phyloP scores from a whole-genome alignment of 306 rosid genomes.

The Erythrophleum fordii region DNA sequence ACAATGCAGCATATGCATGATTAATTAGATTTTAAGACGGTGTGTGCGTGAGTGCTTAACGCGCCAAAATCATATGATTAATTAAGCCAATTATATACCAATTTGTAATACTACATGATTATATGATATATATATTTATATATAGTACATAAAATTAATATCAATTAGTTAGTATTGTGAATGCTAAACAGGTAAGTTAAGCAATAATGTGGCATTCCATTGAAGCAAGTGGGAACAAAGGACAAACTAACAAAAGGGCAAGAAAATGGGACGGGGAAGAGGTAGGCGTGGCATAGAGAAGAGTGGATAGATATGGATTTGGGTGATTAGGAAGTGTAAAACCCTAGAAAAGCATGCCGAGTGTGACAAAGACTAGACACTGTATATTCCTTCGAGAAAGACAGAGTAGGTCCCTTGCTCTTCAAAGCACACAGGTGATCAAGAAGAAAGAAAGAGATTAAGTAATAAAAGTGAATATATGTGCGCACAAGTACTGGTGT shows the following conservation, averaged over 20 bases:
- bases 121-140: too few relatives aligned
- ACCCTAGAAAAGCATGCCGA: conserved; percentile 91
- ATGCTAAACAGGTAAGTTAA: not conserved
- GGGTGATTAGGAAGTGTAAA: conserved; percentile 42
- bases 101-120: too few relatives aligned
- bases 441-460: not conserved
- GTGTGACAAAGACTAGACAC: conserved; percentile 82
- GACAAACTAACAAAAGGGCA: conserved; percentile 9
- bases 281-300: not conserved
- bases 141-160: too few relatives aligned
- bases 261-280: conserved; percentile 30
- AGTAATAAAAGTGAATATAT: conserved; percentile 33
- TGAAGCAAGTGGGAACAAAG: conserved; percentile 38
- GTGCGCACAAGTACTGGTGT: conserved; percentile 74
- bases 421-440: conserved; percentile 31
- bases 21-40: not conserved
- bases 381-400: conserved; percentile 99
- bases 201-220: not conserved
- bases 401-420: conserved; percentile 57
- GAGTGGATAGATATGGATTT: not conserved
- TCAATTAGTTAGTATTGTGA: not conserved
- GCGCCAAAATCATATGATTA: not conserved
- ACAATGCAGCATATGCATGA: not conserved
- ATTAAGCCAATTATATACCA: not conserved
- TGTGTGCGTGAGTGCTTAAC: conserved; percentile 6